phyloP scores from a whole-genome alignment of 1,284 basidiomycete species.

The Earliella scabrosa region DNA sequence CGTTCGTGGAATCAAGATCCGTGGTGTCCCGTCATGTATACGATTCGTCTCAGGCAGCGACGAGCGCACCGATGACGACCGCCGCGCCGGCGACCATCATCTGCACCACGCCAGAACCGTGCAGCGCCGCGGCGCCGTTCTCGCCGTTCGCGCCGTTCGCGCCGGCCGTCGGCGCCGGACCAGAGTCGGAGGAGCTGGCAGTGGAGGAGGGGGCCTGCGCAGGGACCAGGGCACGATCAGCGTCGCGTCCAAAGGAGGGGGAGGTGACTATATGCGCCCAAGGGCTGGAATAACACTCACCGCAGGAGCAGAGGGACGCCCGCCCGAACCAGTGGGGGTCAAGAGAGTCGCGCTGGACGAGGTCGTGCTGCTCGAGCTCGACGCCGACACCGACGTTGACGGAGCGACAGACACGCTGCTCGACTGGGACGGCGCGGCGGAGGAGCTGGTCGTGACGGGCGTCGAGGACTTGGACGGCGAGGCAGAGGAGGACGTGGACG shows the following conservation, averaged over 20 bases:
- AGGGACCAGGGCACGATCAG: neutral
- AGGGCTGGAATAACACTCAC: neutral
- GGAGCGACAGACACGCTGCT: neutral
- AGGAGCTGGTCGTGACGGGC: no score
- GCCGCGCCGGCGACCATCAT: conserved; percentile 13
- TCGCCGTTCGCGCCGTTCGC: conserved; percentile 9
- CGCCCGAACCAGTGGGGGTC: neutral
- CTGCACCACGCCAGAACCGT: conserved; percentile 6
- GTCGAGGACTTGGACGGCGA: neutral
- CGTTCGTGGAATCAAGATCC: neutral
- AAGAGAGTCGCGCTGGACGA: neutral
- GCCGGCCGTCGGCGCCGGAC: conserved; percentile 6
- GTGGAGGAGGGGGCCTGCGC: neutral
- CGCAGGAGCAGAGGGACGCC: neutral
- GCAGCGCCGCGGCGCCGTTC: conserved; percentile 18
- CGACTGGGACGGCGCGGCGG: neutral
- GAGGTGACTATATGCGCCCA: neutral
- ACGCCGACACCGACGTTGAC: neutral
- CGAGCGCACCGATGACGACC: conserved; percentile 16
- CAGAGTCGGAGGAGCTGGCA: conserved; percentile 1
- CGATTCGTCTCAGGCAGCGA: conserved; percentile 5
- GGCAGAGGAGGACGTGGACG: neutral
- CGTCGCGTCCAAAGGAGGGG: neutral
- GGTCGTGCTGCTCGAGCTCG: neutral
- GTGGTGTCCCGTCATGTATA: neutral